Percentiles rank a stretch among this genome's conserved stretches.
These are phyloP conservation scores for Rhododendron griersonianum DNA, from an alignment of 148 eudicot genomes.

Conservation along the genomic window DNA sequence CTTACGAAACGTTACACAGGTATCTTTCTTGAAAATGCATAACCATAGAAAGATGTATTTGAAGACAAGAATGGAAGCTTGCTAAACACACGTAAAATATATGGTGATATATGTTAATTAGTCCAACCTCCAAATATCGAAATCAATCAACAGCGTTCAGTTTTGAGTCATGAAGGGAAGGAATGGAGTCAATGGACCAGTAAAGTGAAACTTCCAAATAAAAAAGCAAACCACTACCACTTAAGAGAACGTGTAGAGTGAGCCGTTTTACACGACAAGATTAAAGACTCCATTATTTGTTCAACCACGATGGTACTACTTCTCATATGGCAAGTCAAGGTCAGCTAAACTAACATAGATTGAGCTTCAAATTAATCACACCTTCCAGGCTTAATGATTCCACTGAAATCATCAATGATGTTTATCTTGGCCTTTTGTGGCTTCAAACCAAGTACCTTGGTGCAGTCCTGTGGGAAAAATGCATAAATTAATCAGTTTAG, in stretches of 20 bases:
- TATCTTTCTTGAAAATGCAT: background rate
- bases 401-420: conserved; percentile 56
- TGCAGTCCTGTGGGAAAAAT: conserved; percentile 27
- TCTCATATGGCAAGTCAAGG: background rate
- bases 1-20: background rate
- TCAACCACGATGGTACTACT: background rate
- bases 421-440: conserved; percentile 21
- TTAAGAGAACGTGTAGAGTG: background rate
- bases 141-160: background rate
- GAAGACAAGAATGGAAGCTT: background rate
- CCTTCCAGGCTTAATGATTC: conserved; percentile 78
- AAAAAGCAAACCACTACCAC: background rate
- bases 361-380: conserved; percentile 10
- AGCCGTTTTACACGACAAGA: background rate
- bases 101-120: background rate
- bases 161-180: background rate
- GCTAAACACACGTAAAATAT: background rate
- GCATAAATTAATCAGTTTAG: background rate
- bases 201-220: background rate
- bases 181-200: background rate
- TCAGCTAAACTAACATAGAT: background rate
- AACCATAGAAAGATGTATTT: no score
- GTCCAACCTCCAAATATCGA: background rate
- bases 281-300: background rate
- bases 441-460: conserved; percentile 11